Evolutionary conservation across 2,329 filamentous ascomycete genomes (phyloP).

Genomic region (Ceratocystis papillata): DNA sequence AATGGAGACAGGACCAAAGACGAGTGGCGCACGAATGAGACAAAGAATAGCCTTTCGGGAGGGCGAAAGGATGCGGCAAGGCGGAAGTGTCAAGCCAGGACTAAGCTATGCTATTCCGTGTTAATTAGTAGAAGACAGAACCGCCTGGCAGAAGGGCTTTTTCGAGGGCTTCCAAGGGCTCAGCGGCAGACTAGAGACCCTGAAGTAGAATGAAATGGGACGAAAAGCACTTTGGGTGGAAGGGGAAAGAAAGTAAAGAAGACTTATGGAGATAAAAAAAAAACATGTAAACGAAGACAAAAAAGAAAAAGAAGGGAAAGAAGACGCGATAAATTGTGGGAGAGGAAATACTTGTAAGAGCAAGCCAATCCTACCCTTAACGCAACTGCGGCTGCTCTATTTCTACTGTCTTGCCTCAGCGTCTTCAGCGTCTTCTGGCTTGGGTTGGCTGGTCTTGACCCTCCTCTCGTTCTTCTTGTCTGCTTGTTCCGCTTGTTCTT

Average conservation of each 20-base stretch:
- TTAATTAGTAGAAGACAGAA: background rate
- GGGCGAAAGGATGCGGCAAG: background rate
- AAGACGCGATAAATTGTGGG: background rate
- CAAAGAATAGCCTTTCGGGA: background rate
- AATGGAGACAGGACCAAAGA: background rate
- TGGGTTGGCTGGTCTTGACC: too few species aligned
- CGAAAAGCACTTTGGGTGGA: background rate
- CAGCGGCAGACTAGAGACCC: background rate
- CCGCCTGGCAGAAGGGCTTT: background rate
- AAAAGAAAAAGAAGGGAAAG: background rate
- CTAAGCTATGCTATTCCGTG: background rate
- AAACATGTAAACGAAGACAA: background rate
- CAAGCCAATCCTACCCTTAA: slow-evolving; percentile 4
- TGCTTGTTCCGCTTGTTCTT: slow-evolving; percentile 6
- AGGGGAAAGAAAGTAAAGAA: background rate
- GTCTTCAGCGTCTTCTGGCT: too few species aligned
- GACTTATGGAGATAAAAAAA: background rate
- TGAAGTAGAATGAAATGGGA: background rate
- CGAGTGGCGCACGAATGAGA: background rate
- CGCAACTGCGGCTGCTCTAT: too few species aligned
- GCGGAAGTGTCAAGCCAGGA: background rate
- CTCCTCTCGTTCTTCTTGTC: background rate
- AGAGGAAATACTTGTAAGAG: background rate
- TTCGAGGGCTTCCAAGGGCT: background rate
- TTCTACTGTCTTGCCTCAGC: too few species aligned